A percentile compares a stretch with the other conserved stretches of the same genome.
Evolutionary conservation across 768 basidiomycete species (phyloP).

Genomic region (Antrodiella citrinella): DNA sequence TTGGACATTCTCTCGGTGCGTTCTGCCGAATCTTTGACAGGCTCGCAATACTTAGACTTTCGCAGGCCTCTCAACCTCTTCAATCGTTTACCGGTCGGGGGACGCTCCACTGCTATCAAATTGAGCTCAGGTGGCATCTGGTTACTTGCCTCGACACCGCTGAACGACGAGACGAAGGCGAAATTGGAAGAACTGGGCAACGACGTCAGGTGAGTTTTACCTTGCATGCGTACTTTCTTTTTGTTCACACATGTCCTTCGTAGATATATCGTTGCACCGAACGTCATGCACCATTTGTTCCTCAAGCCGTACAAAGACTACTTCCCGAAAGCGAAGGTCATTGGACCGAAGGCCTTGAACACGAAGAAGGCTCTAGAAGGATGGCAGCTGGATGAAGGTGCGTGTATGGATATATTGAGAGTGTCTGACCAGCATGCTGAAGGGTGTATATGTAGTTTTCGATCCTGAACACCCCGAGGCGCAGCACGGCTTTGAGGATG

Average conservation of each 20-base stretch:
- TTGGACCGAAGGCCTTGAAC: slow-evolving; percentile 48
- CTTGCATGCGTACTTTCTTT: background rate
- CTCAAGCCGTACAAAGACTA: slow-evolving; percentile 37
- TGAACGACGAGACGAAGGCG: slow-evolving; percentile 50
- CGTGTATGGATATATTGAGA: slow-evolving; percentile 11
- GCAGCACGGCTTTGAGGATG: slow-evolving; percentile 66
- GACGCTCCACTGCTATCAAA: slow-evolving; percentile 69
- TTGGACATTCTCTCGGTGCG: slow-evolving; percentile 51
- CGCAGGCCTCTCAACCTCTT: slow-evolving; percentile 54
- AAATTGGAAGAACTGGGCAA: slow-evolving; percentile 49
- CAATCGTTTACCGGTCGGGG: slow-evolving; percentile 62
- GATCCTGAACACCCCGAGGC: slow-evolving; percentile 27
- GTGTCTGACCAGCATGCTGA: background rate
- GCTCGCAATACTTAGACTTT: background rate
- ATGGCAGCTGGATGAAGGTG: slow-evolving; percentile 51
- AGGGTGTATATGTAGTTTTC: slow-evolving; percentile 3
- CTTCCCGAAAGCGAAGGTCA: slow-evolving; percentile 59
- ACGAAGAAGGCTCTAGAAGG: slow-evolving; percentile 41
- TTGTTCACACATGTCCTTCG: background rate
- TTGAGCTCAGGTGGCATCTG: slow-evolving; percentile 58
- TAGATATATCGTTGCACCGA: slow-evolving; percentile 48
- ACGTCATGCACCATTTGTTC: slow-evolving; percentile 46
- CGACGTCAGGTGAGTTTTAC: slow-evolving; percentile 42
- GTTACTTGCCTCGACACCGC: slow-evolving; percentile 68
- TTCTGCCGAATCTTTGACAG: slow-evolving; percentile 4